phyloP scores from a whole-genome alignment of 176 grass and related monocot genomes.

The Typha latifolia region DNA sequence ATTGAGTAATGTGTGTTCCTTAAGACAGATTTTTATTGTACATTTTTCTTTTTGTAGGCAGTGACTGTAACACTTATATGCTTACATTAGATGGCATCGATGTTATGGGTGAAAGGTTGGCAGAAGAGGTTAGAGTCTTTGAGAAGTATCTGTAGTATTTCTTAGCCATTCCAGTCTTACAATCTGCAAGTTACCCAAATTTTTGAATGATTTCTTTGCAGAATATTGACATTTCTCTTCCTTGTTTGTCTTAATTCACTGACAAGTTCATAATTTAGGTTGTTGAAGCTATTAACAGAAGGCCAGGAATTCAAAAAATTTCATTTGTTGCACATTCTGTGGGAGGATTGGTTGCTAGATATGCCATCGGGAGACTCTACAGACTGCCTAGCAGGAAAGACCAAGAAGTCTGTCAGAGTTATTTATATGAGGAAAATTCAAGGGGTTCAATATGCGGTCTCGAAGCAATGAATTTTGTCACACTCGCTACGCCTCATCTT shows the following conservation, averaged over 20 bases:
- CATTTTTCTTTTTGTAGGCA: constrained; percentile 41
- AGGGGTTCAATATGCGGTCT: constrained; percentile 38
- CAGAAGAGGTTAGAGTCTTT: constrained; percentile 61
- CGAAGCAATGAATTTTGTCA: constrained; percentile 88
- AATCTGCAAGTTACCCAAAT: background rate
- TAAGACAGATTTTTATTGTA: constrained; percentile 21
- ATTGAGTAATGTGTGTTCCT: constrained; percentile 8
- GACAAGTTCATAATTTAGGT: constrained; percentile 46
- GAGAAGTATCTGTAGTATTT: background rate
- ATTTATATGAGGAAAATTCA: constrained; percentile 10
- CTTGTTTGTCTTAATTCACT: constrained; percentile 14
- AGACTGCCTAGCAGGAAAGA: constrained; percentile 30
- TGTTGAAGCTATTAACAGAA: constrained; percentile 51
- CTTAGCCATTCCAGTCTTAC: too few relatives aligned
- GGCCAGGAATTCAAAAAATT: constrained; percentile 58
- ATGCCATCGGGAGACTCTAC: constrained; percentile 82
- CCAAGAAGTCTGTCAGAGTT: constrained; percentile 24
- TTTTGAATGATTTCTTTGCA: background rate
- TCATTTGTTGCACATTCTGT: constrained; percentile 96
- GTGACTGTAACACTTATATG: constrained; percentile 66
- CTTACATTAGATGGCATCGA: constrained; percentile 91
- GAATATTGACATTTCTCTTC: background rate
- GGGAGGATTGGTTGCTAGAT: constrained; percentile 91
- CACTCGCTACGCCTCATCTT: constrained; percentile 84
- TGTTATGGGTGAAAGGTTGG: constrained; percentile 88